A percentile compares a stretch with the other conserved stretches of the same genome.
phyloP scores from a whole-genome alignment of 306 rosid genomes.

The Ormosia emarginata region DNA sequence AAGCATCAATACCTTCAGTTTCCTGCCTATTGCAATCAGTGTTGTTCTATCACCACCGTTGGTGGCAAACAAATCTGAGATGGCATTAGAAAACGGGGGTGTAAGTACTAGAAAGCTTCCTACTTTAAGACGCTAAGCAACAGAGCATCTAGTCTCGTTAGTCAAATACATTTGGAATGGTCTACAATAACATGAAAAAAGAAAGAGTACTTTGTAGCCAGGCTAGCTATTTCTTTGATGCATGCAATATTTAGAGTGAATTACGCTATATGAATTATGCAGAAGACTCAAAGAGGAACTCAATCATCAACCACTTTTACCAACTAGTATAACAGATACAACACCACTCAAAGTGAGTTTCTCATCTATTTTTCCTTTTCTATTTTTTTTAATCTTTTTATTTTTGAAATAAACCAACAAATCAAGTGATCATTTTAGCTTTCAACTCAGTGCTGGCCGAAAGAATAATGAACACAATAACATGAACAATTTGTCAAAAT shows the following conservation, averaged over 20 bases:
- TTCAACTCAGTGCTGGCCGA: no score
- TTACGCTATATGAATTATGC: neutral
- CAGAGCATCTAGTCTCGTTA: neutral
- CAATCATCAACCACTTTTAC: neutral
- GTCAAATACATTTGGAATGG: neutral
- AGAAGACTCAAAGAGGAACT: neutral
- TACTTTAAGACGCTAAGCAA: neutral
- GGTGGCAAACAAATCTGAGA: constrained; percentile 13
- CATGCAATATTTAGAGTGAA: neutral
- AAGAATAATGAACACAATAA: no score
- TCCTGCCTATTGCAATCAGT: constrained; percentile 23
- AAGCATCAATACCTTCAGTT: constrained; percentile 46
- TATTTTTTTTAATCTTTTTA: neutral
- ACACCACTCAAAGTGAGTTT: neutral
- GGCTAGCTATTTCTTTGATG: neutral
- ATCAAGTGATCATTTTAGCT: neutral
- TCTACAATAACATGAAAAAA: neutral
- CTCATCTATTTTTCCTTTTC: neutral
- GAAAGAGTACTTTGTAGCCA: neutral
- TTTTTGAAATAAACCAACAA: neutral
- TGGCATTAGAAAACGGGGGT: neutral
- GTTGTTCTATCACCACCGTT: neutral
- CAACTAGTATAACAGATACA: neutral
- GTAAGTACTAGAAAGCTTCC: neutral
- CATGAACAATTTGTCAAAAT: no score